These are phyloP conservation scores for Blumeria graminis DNA, from an alignment of 2,329 filamentous ascomycete genomes.

Conservation along the genomic window DNA sequence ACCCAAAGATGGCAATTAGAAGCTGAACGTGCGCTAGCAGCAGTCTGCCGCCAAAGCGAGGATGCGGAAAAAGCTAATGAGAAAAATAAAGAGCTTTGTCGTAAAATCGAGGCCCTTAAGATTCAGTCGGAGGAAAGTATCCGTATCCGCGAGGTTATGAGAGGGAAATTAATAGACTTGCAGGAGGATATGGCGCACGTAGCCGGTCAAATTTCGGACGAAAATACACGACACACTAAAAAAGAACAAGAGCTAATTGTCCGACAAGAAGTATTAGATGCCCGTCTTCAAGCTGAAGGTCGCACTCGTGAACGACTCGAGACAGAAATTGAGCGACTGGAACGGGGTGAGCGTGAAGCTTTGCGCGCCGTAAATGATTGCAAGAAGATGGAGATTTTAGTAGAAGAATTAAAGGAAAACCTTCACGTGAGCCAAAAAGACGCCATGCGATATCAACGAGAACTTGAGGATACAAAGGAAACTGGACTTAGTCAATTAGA, in stretches of 20 bases:
- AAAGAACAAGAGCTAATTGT: slow-evolving; percentile 59
- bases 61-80: slow-evolving; percentile 30
- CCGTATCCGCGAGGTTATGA: slow-evolving; percentile 61
- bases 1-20: slow-evolving; percentile 35
- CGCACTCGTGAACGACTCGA: slow-evolving; percentile 44
- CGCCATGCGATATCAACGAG: slow-evolving; percentile 38
- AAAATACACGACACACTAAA: slow-evolving; percentile 56
- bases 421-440: slow-evolving; percentile 30
- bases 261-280: slow-evolving; percentile 56
- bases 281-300: slow-evolving; percentile 49
- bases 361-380: slow-evolving; percentile 38
- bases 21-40: slow-evolving; percentile 33
- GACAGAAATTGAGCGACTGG: slow-evolving; percentile 39
- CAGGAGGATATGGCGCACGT: slow-evolving; percentile 71
- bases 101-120: slow-evolving; percentile 47
- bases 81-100: slow-evolving; percentile 50
- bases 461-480: slow-evolving; percentile 66
- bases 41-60: slow-evolving; percentile 37
- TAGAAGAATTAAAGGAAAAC: slow-evolving; percentile 35
- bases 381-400: slow-evolving; percentile 30
- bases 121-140: slow-evolving; percentile 70
- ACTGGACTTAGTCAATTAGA: slow-evolving; percentile 58
- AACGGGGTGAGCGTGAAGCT: slow-evolving; percentile 37
- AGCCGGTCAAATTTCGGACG: slow-evolving; percentile 55
- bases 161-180: slow-evolving; percentile 58